Conservation (phyloP, 2,329 filamentous ascomycete species). For the Lojkania enalia region DNA sequence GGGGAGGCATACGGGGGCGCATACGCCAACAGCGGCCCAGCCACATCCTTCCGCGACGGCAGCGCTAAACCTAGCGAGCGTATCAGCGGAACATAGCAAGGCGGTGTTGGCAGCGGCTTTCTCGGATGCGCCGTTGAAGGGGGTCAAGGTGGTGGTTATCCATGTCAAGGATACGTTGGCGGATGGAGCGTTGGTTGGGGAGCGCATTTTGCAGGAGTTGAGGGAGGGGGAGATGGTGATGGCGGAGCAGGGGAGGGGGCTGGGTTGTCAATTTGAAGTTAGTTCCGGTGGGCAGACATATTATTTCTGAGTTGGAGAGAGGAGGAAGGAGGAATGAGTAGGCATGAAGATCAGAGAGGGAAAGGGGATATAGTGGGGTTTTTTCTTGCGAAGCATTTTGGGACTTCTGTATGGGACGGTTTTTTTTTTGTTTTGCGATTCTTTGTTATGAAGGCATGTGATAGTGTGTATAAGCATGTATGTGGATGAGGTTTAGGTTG, state of each 20-base stretch:
- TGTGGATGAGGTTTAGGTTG: too few relatives aligned
- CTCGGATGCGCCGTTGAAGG: slow-evolving; percentile 62
- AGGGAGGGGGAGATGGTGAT: slow-evolving; percentile 60
- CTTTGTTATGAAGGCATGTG: too few relatives aligned
- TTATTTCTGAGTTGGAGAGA: slow-evolving; percentile 49
- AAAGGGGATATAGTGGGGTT: too few relatives aligned
- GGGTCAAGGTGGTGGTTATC: slow-evolving; percentile 82
- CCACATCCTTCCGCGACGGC: slow-evolving; percentile 29
- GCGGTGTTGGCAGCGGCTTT: slow-evolving; percentile 33
- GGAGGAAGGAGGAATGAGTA: too few relatives aligned
- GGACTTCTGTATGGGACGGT: too few relatives aligned
- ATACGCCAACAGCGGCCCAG: slow-evolving; percentile 23
- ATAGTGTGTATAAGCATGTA: too few relatives aligned
- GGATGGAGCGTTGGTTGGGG: slow-evolving; percentile 67
- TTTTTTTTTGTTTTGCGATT: too few relatives aligned
- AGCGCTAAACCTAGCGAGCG: slow-evolving; percentile 25
- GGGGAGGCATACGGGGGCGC: slow-evolving; percentile 19
- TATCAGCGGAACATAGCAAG: slow-evolving; percentile 31
- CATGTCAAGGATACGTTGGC: slow-evolving; percentile 87
- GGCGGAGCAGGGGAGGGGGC: slow-evolving; percentile 54
- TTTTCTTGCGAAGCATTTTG: too few relatives aligned
- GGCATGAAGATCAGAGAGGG: too few relatives aligned
- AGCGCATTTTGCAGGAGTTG: slow-evolving; percentile 72
- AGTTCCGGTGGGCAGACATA: slow-evolving; percentile 66
- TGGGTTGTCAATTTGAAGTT: slow-evolving; percentile 82